These are phyloP conservation scores for Leccinellum luteum DNA, from an alignment of 768 basidiomycete species.

Conservation along the genomic window DNA sequence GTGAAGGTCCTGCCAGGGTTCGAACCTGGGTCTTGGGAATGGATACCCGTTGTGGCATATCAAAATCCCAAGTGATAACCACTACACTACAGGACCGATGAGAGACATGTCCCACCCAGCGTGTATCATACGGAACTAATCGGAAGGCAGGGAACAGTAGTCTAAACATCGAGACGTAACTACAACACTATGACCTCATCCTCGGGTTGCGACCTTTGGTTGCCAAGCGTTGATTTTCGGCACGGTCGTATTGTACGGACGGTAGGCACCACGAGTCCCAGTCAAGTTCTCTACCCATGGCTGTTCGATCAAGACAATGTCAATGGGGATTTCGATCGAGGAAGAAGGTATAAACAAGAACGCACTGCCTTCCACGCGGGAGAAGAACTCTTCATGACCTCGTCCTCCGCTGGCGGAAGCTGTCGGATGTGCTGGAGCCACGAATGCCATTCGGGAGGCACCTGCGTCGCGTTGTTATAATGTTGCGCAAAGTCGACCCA, in stretches of 20 bases:
- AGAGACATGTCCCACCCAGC: too few relatives aligned
- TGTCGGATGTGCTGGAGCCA: slow-evolving; percentile 92
- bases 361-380: slow-evolving; percentile 86
- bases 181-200: slow-evolving; percentile 11
- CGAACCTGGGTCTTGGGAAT: slow-evolving; percentile 26
- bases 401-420: slow-evolving; percentile 74
- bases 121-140: background rate
- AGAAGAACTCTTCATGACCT: slow-evolving; percentile 60
- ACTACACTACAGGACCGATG: slow-evolving; percentile 25
- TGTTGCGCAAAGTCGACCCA: slow-evolving; percentile 97
- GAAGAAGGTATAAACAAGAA: slow-evolving; percentile 6
- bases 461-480: slow-evolving; percentile 88
- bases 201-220: slow-evolving; percentile 61
- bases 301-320: slow-evolving; percentile 37
- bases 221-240: slow-evolving; percentile 86
- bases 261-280: slow-evolving; percentile 89
- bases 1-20: slow-evolving; percentile 24
- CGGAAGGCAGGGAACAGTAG: background rate
- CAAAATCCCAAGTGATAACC: slow-evolving; percentile 30
- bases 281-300: slow-evolving; percentile 87
- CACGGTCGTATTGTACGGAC: slow-evolving; percentile 79
- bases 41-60: background rate
- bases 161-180: background rate
- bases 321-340: background rate
- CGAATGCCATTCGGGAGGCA: slow-evolving; percentile 95